phyloP scores from a whole-genome alignment of 2,329 filamentous ascomycete genomes.

The Phialocephala sp. region DNA sequence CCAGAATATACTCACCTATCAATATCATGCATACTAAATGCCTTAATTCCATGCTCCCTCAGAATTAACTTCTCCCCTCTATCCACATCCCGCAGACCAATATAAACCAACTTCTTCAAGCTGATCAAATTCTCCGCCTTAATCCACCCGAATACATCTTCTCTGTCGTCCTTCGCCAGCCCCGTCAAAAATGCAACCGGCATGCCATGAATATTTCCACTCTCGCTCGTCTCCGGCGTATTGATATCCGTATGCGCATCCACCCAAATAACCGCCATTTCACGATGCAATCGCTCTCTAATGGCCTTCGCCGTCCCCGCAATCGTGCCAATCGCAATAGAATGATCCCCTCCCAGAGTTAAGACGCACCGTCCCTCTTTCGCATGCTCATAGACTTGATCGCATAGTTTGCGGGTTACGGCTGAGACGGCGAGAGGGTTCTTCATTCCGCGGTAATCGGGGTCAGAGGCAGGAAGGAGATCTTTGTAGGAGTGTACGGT shows the following conservation, averaged over 20 bases:
- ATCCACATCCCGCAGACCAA: constrained; percentile 92
- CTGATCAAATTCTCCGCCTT: constrained; percentile 72
- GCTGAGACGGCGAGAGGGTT: constrained; percentile 85
- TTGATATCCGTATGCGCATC: constrained; percentile 99
- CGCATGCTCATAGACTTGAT: constrained; percentile 88
- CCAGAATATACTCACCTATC: constrained; percentile 66
- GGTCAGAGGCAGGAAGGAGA: constrained; percentile 72
- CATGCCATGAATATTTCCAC: constrained; percentile 98
- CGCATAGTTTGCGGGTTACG: constrained; percentile 79
- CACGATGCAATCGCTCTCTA: constrained; percentile 78
- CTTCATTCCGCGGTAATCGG: constrained; percentile 91
- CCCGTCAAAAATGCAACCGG: constrained; percentile 91
- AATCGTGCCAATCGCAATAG: constrained; percentile 92
- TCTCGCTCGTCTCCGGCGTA: constrained; percentile 85
- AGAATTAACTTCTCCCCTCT: constrained; percentile 92
- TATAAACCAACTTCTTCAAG: constrained; percentile 91
- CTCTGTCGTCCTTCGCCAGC: constrained; percentile 74
- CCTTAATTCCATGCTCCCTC: constrained; percentile 87
- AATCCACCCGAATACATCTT: constrained; percentile 91
- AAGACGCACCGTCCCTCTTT: constrained; percentile 83
- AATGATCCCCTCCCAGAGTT: constrained; percentile 95
- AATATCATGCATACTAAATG: constrained; percentile 98
- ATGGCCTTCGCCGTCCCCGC: constrained; percentile 86
- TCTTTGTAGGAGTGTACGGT: constrained; percentile 82
- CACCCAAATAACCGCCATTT: constrained; percentile 97